Conservation (phyloP, 2,329 filamentous ascomycete species). For the Claviceps pazoutovae region DNA sequence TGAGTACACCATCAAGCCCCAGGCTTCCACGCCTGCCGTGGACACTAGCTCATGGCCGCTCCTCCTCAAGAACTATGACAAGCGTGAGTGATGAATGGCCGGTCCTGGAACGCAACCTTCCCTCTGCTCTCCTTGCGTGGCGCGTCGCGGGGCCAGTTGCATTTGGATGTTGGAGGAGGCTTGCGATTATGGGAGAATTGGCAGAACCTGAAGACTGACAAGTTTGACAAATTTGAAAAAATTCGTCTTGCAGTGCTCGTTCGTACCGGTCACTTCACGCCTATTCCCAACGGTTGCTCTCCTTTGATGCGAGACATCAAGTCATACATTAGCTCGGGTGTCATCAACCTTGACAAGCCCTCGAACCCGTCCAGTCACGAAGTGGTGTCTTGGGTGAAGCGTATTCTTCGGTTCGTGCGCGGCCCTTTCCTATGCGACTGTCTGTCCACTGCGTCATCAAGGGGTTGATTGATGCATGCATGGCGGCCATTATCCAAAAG, state of each 20-base stretch:
- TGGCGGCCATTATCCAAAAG: too few species aligned
- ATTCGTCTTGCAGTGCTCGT: constrained; percentile 52
- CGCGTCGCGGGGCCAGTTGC: not conserved
- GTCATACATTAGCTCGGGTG: constrained; percentile 90
- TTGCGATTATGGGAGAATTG: not conserved
- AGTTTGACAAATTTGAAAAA: not conserved
- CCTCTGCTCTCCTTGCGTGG: too few species aligned
- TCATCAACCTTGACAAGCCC: constrained; percentile 80
- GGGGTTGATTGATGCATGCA: not conserved
- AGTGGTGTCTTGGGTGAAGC: constrained; percentile 98
- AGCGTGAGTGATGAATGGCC: constrained; percentile 44
- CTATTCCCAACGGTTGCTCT: constrained; percentile 83
- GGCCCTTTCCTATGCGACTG: not conserved
- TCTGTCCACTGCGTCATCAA: not conserved
- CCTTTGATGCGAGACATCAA: constrained; percentile 91
- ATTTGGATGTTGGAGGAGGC: not conserved
- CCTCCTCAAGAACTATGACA: constrained; percentile 90
- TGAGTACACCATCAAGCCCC: constrained; percentile 84
- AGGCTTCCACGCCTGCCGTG: constrained; percentile 62
- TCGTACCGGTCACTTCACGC: constrained; percentile 91
- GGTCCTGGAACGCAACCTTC: too few species aligned
- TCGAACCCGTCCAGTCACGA: constrained; percentile 97
- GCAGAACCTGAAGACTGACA: constrained; percentile 3
- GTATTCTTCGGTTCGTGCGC: constrained; percentile 63
- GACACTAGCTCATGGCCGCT: constrained; percentile 88